phyloP scores from a whole-genome alignment of 1,284 basidiomycete species.

The Rhodotorula sp. region DNA sequence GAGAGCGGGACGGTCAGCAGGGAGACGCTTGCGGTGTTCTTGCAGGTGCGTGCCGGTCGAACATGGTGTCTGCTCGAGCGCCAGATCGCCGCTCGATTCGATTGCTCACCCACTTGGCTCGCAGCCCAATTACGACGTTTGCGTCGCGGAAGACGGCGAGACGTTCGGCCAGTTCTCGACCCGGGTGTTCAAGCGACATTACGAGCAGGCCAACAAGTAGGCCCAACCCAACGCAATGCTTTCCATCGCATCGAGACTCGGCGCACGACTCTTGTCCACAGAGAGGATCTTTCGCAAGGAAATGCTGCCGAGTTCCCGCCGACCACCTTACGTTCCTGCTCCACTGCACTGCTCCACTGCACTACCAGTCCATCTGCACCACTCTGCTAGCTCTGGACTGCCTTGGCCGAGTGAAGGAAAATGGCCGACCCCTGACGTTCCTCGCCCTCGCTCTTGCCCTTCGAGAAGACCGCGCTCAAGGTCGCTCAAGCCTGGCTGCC shows the following conservation, averaged over 20 bases:
- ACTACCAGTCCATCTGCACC: too few species aligned
- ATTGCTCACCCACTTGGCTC: too few species aligned
- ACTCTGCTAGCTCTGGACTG: too few species aligned
- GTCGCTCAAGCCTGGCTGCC: neutral
- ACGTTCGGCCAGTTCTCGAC: constrained; percentile 76
- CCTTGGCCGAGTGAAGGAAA: too few species aligned
- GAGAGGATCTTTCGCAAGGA: neutral
- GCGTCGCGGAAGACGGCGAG: constrained; percentile 62
- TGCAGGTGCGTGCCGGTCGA: constrained; percentile 58
- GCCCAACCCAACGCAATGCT: too few species aligned
- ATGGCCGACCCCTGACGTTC: too few species aligned
- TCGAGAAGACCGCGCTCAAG: neutral
- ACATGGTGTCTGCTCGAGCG: neutral
- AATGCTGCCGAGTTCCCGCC: neutral
- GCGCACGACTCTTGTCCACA: neutral
- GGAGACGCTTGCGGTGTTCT: constrained; percentile 65
- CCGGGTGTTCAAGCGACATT: constrained; percentile 32
- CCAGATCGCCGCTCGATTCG: neutral
- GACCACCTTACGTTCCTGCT: neutral
- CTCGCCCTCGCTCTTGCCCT: too few species aligned
- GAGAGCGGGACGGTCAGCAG: constrained; percentile 64
- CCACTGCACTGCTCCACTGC: neutral
- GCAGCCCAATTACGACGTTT: constrained; percentile 71
- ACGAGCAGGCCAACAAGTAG: constrained; percentile 13
- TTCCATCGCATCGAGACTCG: neutral